Percentiles rank a stretch among this genome's conserved stretches.
Conservation (phyloP, 1,284 basidiomycete species). For the Pyrrhoderma lamaoense region DNA sequence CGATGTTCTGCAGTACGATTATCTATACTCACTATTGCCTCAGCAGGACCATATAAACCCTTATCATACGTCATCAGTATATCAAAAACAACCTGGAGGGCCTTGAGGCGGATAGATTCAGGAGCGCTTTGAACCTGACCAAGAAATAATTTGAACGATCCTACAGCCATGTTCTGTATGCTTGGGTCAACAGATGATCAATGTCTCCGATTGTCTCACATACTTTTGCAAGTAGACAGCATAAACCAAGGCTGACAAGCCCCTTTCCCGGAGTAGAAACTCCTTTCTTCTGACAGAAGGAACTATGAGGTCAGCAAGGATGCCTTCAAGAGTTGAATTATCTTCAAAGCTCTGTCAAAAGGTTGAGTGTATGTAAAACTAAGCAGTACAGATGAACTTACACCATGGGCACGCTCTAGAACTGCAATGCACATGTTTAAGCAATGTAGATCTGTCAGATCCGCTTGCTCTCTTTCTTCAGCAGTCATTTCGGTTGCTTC, state of each 20-base stretch:
- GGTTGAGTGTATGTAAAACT: not conserved
- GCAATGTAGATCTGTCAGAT: constrained; percentile 73
- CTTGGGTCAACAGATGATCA: not conserved
- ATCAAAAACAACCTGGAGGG: constrained; percentile 87
- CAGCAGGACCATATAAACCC: constrained; percentile 51
- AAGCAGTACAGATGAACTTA: constrained; percentile 32
- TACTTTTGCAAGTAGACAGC: constrained; percentile 34
- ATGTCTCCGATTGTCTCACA: not conserved
- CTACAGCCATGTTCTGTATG: constrained; percentile 75
- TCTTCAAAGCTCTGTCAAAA: constrained; percentile 31
- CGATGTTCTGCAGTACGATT: not conserved
- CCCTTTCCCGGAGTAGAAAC: constrained; percentile 47
- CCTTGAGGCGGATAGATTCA: constrained; percentile 71
- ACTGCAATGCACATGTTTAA: constrained; percentile 81
- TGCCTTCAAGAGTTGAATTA: constrained; percentile 53
- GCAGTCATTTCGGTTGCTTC: constrained; percentile 40
- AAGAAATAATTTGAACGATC: constrained; percentile 88
- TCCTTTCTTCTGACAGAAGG: constrained; percentile 53
- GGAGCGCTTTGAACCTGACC: constrained; percentile 78
- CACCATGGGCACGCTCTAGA: constrained; percentile 86
- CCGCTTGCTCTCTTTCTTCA: constrained; percentile 53
- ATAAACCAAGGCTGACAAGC: constrained; percentile 48
- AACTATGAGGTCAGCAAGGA: constrained; percentile 52
- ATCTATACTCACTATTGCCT: constrained; percentile 1
- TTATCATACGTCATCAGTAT: constrained; percentile 85